Evolutionary conservation across 371 early-diverging fungal genomes (phyloP).

Genomic region (Apophysomyces sp.): DNA sequence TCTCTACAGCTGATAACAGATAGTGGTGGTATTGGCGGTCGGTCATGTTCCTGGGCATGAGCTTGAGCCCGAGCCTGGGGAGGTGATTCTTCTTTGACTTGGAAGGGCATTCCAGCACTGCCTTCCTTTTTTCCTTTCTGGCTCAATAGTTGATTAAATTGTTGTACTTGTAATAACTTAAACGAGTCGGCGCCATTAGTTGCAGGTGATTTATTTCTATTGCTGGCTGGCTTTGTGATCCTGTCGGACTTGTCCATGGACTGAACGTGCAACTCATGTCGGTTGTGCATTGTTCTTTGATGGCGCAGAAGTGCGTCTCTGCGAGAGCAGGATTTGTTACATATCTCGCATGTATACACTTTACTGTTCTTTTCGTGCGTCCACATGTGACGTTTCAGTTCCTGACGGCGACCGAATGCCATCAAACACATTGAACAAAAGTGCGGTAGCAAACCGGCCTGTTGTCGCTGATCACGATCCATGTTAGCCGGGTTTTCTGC

Average conservation of each 20-base stretch:
- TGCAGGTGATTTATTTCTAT: too few species aligned
- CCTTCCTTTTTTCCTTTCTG: too few species aligned
- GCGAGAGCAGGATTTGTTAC: neutral
- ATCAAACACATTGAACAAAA: neutral
- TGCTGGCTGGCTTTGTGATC: too few species aligned
- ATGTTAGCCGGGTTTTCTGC: neutral
- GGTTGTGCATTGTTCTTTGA: neutral
- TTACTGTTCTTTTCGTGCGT: neutral
- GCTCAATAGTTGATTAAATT: too few species aligned
- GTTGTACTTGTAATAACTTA: too few species aligned
- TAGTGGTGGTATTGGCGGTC: neutral
- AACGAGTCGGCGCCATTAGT: too few species aligned
- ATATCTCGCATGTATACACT: neutral
- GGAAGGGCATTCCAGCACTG: too few species aligned
- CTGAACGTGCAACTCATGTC: too few species aligned
- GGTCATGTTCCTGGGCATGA: neutral
- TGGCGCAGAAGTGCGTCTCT: neutral
- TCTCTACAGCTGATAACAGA: neutral
- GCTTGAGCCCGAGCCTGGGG: too few species aligned
- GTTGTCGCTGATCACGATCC: neutral
- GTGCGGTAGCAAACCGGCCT: neutral
- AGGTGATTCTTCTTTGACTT: too few species aligned
- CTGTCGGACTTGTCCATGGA: too few species aligned
- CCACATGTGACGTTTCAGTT: neutral
- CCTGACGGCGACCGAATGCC: neutral